Conservation (phyloP, 495 filamentous ascomycete genomes). For the Cercophora scortea region DNA sequence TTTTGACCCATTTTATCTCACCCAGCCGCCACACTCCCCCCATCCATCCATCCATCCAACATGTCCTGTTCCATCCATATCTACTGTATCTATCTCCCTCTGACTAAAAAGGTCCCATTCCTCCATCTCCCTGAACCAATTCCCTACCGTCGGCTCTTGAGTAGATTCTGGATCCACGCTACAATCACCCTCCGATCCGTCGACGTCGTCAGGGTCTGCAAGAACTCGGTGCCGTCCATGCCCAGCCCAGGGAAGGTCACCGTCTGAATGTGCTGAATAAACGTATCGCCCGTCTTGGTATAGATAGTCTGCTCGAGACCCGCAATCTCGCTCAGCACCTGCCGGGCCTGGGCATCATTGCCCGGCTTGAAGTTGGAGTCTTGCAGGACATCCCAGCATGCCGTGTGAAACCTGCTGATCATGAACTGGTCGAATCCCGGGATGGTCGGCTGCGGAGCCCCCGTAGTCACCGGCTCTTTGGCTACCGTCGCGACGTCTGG, state of each 20-base stretch:
- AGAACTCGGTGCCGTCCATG: conserved; percentile 39
- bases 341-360: conserved; percentile 75
- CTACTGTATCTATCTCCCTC: conserved; percentile 14
- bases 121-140: no score
- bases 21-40: no score
- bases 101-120: not conserved
- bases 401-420: conserved; percentile 75
- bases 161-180: conserved; percentile 36
- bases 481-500: conserved; percentile 58
- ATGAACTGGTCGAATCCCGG: conserved; percentile 91
- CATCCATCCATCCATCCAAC: no score
- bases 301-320: conserved; percentile 80
- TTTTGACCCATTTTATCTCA: no score
- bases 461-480: conserved; percentile 33
- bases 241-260: conserved; percentile 42
- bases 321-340: conserved; percentile 78
- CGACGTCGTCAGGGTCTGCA: conserved; percentile 41
- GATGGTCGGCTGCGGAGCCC: conserved; percentile 44
- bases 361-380: conserved; percentile 64
- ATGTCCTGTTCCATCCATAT: not conserved
- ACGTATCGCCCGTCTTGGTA: conserved; percentile 64
- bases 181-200: conserved; percentile 42
- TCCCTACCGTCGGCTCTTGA: conserved; percentile 18
- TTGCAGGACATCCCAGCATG: conserved; percentile 78
- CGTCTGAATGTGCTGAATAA: conserved; percentile 39